Percentiles rank a stretch among this genome's conserved stretches.
Conservation (phyloP, 768 basidiomycete genomes). For the Podaxis sp. region DNA sequence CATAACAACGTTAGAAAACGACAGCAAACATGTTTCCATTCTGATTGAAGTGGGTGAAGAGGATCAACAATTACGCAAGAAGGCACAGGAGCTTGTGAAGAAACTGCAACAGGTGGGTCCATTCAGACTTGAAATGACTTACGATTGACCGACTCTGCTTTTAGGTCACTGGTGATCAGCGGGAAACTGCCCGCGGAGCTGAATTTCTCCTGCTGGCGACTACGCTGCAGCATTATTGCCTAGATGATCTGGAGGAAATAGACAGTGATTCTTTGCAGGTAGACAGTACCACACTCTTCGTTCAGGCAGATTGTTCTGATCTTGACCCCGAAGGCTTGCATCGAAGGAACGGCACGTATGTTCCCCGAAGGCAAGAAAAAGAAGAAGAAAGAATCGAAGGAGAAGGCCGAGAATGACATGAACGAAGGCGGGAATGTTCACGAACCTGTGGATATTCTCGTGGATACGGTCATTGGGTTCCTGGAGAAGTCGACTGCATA, state of each 20-base stretch:
- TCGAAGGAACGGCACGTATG: constrained; percentile 58
- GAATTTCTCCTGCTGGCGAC: constrained; percentile 71
- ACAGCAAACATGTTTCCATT: constrained; percentile 64
- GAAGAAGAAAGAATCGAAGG: constrained; percentile 17
- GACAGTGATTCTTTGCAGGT: constrained; percentile 67
- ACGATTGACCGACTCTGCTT: not conserved
- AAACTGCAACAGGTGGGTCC: constrained; percentile 46
- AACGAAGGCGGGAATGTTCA: constrained; percentile 24
- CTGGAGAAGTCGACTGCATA: constrained; percentile 83
- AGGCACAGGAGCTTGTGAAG: constrained; percentile 40
- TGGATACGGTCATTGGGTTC: constrained; percentile 89
- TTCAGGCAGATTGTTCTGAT: constrained; percentile 4
- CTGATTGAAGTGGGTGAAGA: constrained; percentile 58
- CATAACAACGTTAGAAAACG: constrained; percentile 57
- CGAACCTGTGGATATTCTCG: constrained; percentile 78
- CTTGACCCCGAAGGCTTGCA: constrained; percentile 46
- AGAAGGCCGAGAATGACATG: constrained; percentile 40
- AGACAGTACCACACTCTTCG: constrained; percentile 9
- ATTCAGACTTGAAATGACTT: not conserved
- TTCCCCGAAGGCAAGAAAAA: constrained; percentile 37
- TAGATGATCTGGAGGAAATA: constrained; percentile 50
- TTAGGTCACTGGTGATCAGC: constrained; percentile 28
- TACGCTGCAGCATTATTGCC: constrained; percentile 71
- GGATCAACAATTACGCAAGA: constrained; percentile 42
- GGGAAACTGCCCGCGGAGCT: constrained; percentile 64